Conservation (phyloP, 1,284 basidiomycete species). For the Pseudozyma thailandica region DNA sequence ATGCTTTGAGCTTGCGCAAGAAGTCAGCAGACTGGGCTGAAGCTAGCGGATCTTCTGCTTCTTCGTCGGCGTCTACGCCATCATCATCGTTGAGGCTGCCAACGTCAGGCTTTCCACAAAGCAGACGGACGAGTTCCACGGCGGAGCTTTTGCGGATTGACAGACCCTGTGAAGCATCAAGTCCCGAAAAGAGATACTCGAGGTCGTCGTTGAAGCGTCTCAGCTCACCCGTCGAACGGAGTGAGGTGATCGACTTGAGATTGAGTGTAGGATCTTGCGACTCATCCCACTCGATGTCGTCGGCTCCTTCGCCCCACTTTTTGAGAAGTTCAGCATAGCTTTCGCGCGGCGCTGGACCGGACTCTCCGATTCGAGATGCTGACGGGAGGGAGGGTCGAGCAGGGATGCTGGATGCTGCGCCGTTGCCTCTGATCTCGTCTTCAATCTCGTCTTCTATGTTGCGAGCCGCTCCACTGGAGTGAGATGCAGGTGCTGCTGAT, state of each 20-base stretch:
- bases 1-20: constrained; percentile 48
- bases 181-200: constrained; percentile 49
- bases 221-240: constrained; percentile 42
- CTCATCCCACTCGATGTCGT: constrained; percentile 53
- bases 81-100: constrained; percentile 18
- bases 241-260: constrained; percentile 51
- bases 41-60: constrained; percentile 26
- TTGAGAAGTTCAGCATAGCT: constrained; percentile 51
- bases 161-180: constrained; percentile 19
- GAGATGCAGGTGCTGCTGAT: neutral
- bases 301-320: constrained; percentile 50
- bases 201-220: constrained; percentile 52
- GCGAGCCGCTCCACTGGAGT: constrained; percentile 1
- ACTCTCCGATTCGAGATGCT: neutral
- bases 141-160: constrained; percentile 38
- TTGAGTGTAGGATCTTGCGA: constrained; percentile 51
- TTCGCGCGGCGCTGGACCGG: constrained; percentile 22
- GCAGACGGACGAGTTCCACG: constrained; percentile 38
- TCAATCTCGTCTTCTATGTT: constrained; percentile 50
- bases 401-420: neutral
- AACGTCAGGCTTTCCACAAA: constrained; percentile 42
- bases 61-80: constrained; percentile 3
- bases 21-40: constrained; percentile 43
- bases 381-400: neutral
- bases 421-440: constrained; percentile 20